A percentile compares a stretch with the other conserved stretches of the same genome.
Conservation (phyloP, 2,329 filamentous ascomycete species). For the Xylariaceae sp. region DNA sequence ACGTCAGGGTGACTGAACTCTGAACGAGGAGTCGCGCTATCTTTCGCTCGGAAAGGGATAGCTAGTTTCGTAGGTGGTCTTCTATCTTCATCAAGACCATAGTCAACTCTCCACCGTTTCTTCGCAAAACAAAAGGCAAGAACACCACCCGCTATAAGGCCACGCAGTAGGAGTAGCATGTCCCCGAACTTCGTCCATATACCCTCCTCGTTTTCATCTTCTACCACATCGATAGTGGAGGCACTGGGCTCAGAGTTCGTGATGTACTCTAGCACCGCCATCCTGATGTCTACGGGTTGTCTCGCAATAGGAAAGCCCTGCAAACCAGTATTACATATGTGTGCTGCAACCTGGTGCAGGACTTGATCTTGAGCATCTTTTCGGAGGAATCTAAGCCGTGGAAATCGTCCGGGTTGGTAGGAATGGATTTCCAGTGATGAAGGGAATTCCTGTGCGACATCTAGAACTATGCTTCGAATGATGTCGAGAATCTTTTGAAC, state of each 20-base stretch:
- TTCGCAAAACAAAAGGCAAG: conserved; percentile 48
- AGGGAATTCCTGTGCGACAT: conserved; percentile 31
- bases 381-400: conserved; percentile 45
- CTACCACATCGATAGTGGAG: conserved; percentile 33
- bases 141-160: conserved; percentile 54
- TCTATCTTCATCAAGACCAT: conserved; percentile 48
- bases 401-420: conserved; percentile 37
- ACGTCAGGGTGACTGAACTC: conserved; percentile 63
- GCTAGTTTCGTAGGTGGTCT: conserved; percentile 43
- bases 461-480: conserved; percentile 30
- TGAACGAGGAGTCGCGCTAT: conserved; percentile 48
- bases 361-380: conserved; percentile 29
- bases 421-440: conserved; percentile 40
- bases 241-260: conserved; percentile 28
- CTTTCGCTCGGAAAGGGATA: conserved; percentile 59
- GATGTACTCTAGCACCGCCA: conserved; percentile 43
- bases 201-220: conserved; percentile 23
- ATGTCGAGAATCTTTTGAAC: conserved; percentile 51
- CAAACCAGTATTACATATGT: conserved; percentile 42
- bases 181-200: conserved; percentile 36
- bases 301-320: conserved; percentile 39
- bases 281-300: conserved; percentile 29
- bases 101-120: conserved; percentile 65
- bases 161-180: conserved; percentile 46
- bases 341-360: conserved; percentile 30